A percentile compares a stretch with the other conserved stretches of the same genome.
phyloP scores from a whole-genome alignment of 2,329 filamentous ascomycete species.

The Falciphora oryzae region DNA sequence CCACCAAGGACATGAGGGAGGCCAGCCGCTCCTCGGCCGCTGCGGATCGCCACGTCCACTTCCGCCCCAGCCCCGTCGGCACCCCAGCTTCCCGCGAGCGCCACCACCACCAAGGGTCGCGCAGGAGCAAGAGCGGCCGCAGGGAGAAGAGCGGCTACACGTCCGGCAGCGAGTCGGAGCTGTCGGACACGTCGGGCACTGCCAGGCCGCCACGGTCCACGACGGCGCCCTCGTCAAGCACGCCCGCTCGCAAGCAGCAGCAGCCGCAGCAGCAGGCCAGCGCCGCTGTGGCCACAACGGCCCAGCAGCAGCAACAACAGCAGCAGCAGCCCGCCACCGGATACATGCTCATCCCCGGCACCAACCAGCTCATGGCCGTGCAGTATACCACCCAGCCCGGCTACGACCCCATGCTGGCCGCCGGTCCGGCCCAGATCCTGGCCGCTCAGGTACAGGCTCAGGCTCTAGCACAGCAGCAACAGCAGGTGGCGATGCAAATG shows the following conservation, averaged over 20 bases:
- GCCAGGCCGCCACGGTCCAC: neutral
- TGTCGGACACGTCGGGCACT: neutral
- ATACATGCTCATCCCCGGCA: neutral
- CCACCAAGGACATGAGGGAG: neutral
- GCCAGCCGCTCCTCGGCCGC: neutral
- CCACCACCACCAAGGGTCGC: neutral
- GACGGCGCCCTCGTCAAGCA: neutral
- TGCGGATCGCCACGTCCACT: neutral
- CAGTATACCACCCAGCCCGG: neutral
- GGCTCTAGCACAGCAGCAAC: neutral
- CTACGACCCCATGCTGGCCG: neutral
- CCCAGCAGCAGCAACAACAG: neutral
- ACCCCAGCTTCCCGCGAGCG: neutral
- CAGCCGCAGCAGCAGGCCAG: too few relatives aligned
- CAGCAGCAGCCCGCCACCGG: neutral
- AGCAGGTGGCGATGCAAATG: neutral
- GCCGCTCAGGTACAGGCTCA: neutral
- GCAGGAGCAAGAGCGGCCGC: neutral
- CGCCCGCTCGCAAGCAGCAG: neutral
- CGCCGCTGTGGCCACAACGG: too few relatives aligned
- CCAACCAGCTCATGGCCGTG: neutral
- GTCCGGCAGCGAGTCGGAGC: neutral
- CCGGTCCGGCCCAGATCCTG: slow-evolving; percentile 3
- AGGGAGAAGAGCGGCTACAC: neutral
- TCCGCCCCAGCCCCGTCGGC: neutral